Evolutionary conservation across 2,329 filamentous ascomycete species (phyloP).

Genomic region (Talaromyces sp.): DNA sequence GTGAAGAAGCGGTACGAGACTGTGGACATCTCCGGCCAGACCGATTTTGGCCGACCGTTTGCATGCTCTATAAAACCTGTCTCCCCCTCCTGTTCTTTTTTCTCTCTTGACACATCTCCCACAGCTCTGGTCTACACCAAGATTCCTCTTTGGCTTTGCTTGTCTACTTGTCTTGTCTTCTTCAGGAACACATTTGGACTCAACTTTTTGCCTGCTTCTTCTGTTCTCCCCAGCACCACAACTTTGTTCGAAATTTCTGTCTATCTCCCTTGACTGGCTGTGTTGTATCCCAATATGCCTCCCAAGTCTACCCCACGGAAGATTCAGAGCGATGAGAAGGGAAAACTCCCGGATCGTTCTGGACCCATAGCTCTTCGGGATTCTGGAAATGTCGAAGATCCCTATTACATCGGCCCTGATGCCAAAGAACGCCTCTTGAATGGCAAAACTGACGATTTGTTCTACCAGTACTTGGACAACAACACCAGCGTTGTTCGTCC

Average conservation of each 20-base stretch:
- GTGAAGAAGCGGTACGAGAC: not conserved
- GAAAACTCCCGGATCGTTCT: not conserved
- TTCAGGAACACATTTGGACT: not conserved
- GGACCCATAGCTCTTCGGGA: not conserved
- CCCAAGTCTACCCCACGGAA: not conserved
- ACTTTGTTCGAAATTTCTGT: not conserved
- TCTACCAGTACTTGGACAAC: constrained; percentile 26
- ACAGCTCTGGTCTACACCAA: not conserved
- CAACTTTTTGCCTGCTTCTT: not conserved
- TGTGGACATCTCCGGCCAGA: not conserved
- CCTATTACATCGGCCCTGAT: not conserved
- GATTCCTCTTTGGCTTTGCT: not conserved
- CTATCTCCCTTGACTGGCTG: not conserved
- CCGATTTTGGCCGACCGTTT: not conserved
- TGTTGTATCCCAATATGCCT: not conserved
- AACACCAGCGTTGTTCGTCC: constrained; percentile 41
- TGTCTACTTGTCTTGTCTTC: not conserved
- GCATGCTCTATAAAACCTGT: not conserved
- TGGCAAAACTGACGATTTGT: constrained; percentile 4
- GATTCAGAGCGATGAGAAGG: not conserved
- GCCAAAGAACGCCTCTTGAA: not conserved
- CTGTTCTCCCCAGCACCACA: not conserved
- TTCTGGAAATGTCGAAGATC: not conserved
- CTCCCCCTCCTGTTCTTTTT: not conserved
- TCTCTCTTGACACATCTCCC: not conserved